Base-by-base conservation (phyloP, 768 basidiomycete genomes). In the Boletellus emodensis region DNA sequence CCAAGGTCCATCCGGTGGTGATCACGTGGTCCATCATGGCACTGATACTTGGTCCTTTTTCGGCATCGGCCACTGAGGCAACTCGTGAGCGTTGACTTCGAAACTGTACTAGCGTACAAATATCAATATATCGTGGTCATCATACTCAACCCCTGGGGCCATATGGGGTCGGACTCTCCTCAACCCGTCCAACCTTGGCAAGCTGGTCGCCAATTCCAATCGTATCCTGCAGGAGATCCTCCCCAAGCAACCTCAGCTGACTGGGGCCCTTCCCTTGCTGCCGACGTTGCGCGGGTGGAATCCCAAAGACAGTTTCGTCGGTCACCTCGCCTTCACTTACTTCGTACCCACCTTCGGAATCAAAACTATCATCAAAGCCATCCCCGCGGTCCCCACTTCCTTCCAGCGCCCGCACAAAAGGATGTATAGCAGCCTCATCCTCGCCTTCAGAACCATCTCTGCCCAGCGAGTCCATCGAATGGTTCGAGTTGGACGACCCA, bases 231-330 rank as follows among this genome's bases (percentile, higher is more conserved):
- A 85, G 61, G 48, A 85, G 58, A 48, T 82, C 79, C 46, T 80
- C 77, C 0, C 85, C 85, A n/a, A 79, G 68, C 76, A 88, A 74
- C 60, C 73, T 72, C 54, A 87, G 55, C 44, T 73, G 64, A 14
- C 62, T 58, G 32, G 34, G 65, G 47, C 48, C 59, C 52, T 44
- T 62, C 38, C 49, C 43, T 34, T 62, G 63, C 51, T 66, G 62
- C 41, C 37, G 24, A 32, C 81, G 70, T 52, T 77, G 76, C 33
- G 73, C 78, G 36, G 82, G 82, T 9, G 77, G 76, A 11, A 81
- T 78, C 14, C 87, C 87, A 67, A 90, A 89, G 47, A 89, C 67
- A 12, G 87, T 87, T 65, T 88, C 84, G 59, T 83, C 82, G 44
- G 75, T 71, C 22, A 54, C 61, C 36, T 63, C 48, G 4, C 24